A percentile compares a stretch with the other conserved stretches of the same genome.
These are phyloP conservation scores for Rhododendron simsii DNA, from an alignment of 148 eudicot species.

Conservation along the genomic window DNA sequence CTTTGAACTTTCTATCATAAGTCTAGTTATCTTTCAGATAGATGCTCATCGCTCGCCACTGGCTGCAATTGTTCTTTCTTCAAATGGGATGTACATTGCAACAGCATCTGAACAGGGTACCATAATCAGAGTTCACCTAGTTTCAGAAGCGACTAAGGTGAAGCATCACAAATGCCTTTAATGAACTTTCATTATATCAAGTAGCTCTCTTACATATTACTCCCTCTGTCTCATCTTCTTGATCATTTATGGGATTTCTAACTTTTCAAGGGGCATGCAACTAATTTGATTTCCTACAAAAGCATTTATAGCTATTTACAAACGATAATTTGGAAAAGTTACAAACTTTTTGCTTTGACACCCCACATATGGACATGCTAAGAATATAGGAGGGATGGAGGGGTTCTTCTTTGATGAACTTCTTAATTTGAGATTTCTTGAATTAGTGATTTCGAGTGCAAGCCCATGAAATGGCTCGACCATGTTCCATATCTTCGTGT, in stretches of 20 bases:
- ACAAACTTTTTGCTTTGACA: background rate
- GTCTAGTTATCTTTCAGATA: conserved; percentile 46
- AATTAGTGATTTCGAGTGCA: background rate
- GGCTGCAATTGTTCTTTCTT: conserved; percentile 73
- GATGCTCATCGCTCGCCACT: conserved; percentile 89
- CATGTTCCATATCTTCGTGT: background rate
- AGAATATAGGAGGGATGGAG: too few species aligned
- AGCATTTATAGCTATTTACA: background rate
- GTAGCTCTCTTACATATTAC: background rate
- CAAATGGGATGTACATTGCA: conserved; percentile 77
- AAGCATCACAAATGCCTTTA: conserved; percentile 11
- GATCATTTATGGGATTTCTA: background rate
- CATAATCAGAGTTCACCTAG: conserved; percentile 70
- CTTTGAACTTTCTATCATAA: background rate
- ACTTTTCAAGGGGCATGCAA: background rate
- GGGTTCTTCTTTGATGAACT: background rate
- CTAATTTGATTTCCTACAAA: background rate
- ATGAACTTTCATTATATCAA: background rate
- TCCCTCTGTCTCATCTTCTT: background rate
- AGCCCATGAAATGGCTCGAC: background rate
- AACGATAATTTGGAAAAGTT: background rate
- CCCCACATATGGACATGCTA: background rate
- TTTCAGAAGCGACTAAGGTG: conserved; percentile 88
- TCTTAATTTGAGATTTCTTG: background rate
- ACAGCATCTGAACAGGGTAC: conserved; percentile 99